Base-by-base conservation (phyloP, 2,329 filamentous ascomycete species). In the Fusarium scirpi region DNA sequence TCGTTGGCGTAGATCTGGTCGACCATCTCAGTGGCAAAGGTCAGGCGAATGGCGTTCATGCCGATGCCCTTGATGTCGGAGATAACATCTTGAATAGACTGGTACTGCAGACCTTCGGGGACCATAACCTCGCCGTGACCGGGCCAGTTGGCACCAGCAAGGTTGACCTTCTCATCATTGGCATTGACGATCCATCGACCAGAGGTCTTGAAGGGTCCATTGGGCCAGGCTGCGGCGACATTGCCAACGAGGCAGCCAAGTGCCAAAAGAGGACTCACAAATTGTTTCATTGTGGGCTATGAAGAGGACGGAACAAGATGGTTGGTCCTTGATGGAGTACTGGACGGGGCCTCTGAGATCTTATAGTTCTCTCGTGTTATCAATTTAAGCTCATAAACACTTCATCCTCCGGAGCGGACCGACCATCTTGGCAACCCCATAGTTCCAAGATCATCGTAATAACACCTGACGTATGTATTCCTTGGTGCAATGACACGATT, bases 1-100 rank as follows among this genome's bases (percentile, higher is more conserved):
- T 79, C 79, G 58, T 85, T 85, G 58, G 77, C 80, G 45, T 85
- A 83, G 64, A 87, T 87, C 73, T 88, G 82, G 68, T 91, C 89
- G 54, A 91, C 80, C 85, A 91, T 87, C 74, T 91, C 84, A 61
- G 87, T 91, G 5, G 89, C 88, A 58, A 85, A 91, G 0, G 88
- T 90, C 44, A 91, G 78, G 3, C 89, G 87, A 27, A 91, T 85
- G 3, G 86, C 85, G 72, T 91, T 91, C 82, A 91, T 87, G 18
- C 88, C 88, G 1, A 90, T 74, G 62, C 83, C 84, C 72, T 88
- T 89, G 72, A 90, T 83, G 77, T 85, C 85, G 6, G 83, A 77
- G 1, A 90, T 84, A 38, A 91, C 85, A 10, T 77, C 79, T 40
- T 82, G 79, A 49, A 91, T 82, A 0, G 88, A 90, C 38, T 85